These are phyloP conservation scores for Holtermannia corniformis DNA, from an alignment of 768 basidiomycete species.

Conservation along the genomic window DNA sequence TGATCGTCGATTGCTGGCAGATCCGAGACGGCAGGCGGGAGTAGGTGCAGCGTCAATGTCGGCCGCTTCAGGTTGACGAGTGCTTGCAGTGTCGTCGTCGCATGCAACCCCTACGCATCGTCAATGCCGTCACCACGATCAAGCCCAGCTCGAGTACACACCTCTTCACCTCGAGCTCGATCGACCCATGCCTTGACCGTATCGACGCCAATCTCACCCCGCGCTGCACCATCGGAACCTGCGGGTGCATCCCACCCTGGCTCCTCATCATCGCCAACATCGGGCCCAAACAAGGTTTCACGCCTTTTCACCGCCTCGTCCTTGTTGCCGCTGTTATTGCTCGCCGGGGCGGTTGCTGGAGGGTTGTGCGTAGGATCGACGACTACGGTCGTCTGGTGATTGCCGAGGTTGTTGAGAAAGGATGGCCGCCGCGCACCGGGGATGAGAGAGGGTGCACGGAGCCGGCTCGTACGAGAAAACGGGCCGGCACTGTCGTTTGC, in stretches of 20 bases:
- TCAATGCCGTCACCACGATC: not conserved
- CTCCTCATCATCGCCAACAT: slow-evolving; percentile 59
- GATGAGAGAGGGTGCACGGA: slow-evolving; percentile 28
- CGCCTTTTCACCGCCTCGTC: slow-evolving; percentile 47
- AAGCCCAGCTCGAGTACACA: slow-evolving; percentile 40
- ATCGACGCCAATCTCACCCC: slow-evolving; percentile 65
- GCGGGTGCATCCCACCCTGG: slow-evolving; percentile 46
- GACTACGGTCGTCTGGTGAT: slow-evolving; percentile 31
- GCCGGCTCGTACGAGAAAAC: slow-evolving; percentile 21
- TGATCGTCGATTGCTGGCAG: slow-evolving; percentile 2
- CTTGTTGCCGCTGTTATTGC: slow-evolving; percentile 3
- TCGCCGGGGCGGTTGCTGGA: slow-evolving; percentile 1
- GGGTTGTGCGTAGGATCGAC: slow-evolving; percentile 21
- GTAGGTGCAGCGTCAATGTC: slow-evolving; percentile 54
- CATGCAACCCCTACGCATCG: slow-evolving; percentile 55
- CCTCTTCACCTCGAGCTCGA: slow-evolving; percentile 65
- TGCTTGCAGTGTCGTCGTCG: slow-evolving; percentile 88
- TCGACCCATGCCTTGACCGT: slow-evolving; percentile 74
- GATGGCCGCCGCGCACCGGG: slow-evolving; percentile 8
- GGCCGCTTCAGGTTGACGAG: slow-evolving; percentile 90
- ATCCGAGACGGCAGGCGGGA: slow-evolving; percentile 13
- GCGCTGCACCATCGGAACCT: slow-evolving; percentile 34
- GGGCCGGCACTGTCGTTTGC: slow-evolving; percentile 22
- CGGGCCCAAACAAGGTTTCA: slow-evolving; percentile 83
- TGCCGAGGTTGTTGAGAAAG: not conserved